Base-by-base conservation (phyloP, 495 filamentous ascomycete species). In the Penicillium tannophilum region DNA sequence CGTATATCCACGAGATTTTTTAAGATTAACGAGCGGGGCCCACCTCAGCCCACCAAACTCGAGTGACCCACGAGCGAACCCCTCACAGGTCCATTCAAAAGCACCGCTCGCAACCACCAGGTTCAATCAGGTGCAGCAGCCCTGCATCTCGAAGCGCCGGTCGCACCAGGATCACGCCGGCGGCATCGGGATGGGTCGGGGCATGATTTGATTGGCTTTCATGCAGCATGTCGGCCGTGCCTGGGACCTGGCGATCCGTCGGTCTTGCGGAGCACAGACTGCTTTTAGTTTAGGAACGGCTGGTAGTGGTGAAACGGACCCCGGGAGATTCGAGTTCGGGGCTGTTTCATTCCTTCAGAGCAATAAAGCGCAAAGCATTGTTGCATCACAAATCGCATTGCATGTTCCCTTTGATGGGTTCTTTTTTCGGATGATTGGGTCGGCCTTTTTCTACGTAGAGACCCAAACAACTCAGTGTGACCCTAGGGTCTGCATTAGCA, bases 201-300 rank as follows among this genome's bases (percentile, higher is more conserved):
- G 55, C 20, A 16, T 2, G 17, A 26, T 0, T n/a, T 62, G 63
- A 65, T 65, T 65, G 63, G 63, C 45, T 43, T 20, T 46, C 14
- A 17, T 36, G 26, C 14, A 54, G 35, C 41, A 45, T 44, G 19
- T 53, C 33, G 23, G 60, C 60, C 56, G 61, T 46, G 33, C 56
- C 53, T 65, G 58, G 56, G 58, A 57, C 57, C 56, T 66, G 50
- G 58, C 66, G 58, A 64, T 64, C 60, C n/a, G 48, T 46, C 33
- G 26, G 45, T 44, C 31, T 47, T 26, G 39, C 58, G 66, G 63
- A 57, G 58, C 58, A 62, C 54, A 28, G 61, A 54, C 63, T 66
- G 36, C 53, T 58, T 56, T 52, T 14, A 59, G 59, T 52, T 52
- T 53, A 30, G 52, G 45, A 35, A n/a, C 48, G 42, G 36, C 24